Percentiles rank a stretch among this genome's conserved stretches.
Evolutionary conservation across 352 stramenopile species (phyloP).

Genomic region (Pythium rishiriense): DNA sequence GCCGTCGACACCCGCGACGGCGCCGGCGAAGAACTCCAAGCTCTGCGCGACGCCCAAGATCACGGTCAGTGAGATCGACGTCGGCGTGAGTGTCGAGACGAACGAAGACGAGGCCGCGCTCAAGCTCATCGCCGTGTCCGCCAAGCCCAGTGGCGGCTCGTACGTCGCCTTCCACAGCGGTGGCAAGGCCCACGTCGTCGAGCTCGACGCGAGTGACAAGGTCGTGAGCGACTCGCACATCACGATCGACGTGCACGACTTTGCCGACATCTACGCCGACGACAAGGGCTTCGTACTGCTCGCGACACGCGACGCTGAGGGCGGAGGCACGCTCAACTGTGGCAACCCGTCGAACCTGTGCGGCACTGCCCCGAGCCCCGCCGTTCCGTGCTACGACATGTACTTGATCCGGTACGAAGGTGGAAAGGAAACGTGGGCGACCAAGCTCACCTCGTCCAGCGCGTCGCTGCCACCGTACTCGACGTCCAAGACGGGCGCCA

Average conservation of each 20-base stretch:
- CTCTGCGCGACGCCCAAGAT: conserved; percentile 47
- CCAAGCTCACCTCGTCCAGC: conserved; percentile 57
- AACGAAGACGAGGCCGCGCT: conserved; percentile 56
- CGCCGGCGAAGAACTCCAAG: conserved; percentile 28
- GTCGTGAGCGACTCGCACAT: conserved; percentile 37
- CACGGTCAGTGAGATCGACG: conserved; percentile 41
- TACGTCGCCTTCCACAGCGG: conserved; percentile 55
- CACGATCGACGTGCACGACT: conserved; percentile 47
- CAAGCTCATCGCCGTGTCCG: conserved; percentile 47
- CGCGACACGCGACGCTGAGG: conserved; percentile 46
- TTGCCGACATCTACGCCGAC: conserved; percentile 58
- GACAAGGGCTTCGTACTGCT: conserved; percentile 56
- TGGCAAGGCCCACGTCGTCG: conserved; percentile 42
- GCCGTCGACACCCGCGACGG: background rate
- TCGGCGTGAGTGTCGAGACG: conserved; percentile 33
- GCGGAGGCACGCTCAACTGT: conserved; percentile 59
- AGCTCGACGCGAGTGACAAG: conserved; percentile 52
- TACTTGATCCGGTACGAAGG: conserved; percentile 59
- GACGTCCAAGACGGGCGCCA: conserved; percentile 34
- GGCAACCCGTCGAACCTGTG: conserved; percentile 58
- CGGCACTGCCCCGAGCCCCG: conserved; percentile 35
- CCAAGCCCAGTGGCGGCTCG: conserved; percentile 45
- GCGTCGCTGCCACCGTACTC: conserved; percentile 54
- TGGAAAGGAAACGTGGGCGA: conserved; percentile 49
- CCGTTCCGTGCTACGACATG: conserved; percentile 60